These are phyloP conservation scores for Phytophthora sojae DNA, from an alignment of 352 stramenopile genomes.

Conservation along the genomic window DNA sequence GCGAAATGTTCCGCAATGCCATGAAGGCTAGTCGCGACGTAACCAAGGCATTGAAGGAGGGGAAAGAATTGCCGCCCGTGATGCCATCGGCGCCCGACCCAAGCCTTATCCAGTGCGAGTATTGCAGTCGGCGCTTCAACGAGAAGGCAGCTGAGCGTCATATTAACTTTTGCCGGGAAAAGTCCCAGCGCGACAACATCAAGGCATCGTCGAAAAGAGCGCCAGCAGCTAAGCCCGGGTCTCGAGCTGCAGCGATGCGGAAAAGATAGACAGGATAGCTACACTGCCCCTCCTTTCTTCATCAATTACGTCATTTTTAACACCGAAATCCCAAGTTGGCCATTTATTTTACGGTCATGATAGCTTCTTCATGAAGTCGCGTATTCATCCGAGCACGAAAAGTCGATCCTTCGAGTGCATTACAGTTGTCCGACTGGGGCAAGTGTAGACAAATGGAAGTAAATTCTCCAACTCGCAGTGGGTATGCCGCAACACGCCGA, in stretches of 20 bases:
- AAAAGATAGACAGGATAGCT: constrained; percentile 45
- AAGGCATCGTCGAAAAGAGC: constrained; percentile 54
- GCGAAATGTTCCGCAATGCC: constrained; percentile 83
- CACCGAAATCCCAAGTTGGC: too few species aligned
- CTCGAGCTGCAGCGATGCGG: constrained; percentile 42
- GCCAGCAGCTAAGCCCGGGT: constrained; percentile 41
- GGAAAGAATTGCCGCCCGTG: constrained; percentile 64
- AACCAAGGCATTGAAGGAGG: constrained; percentile 71
- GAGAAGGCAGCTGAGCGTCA: constrained; percentile 92
- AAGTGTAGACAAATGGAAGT: constrained; percentile 72
- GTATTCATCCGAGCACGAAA: constrained; percentile 54
- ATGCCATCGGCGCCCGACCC: constrained; percentile 74
- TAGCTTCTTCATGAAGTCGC: too few species aligned
- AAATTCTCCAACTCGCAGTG: constrained; percentile 57
- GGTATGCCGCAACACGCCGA: constrained; percentile 57
- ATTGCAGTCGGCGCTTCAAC: constrained; percentile 93
- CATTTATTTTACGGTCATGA: not conserved
- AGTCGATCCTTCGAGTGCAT: constrained; percentile 63
- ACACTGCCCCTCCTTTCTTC: too few species aligned
- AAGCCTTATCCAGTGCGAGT: constrained; percentile 91
- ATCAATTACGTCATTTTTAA: too few species aligned
- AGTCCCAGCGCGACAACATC: constrained; percentile 63
- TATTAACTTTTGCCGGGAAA: constrained; percentile 93
- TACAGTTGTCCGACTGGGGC: constrained; percentile 47
- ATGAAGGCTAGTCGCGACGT: constrained; percentile 87